phyloP scores from a whole-genome alignment of 2,329 filamentous ascomycete genomes.

The Akanthomyces lecanii region DNA sequence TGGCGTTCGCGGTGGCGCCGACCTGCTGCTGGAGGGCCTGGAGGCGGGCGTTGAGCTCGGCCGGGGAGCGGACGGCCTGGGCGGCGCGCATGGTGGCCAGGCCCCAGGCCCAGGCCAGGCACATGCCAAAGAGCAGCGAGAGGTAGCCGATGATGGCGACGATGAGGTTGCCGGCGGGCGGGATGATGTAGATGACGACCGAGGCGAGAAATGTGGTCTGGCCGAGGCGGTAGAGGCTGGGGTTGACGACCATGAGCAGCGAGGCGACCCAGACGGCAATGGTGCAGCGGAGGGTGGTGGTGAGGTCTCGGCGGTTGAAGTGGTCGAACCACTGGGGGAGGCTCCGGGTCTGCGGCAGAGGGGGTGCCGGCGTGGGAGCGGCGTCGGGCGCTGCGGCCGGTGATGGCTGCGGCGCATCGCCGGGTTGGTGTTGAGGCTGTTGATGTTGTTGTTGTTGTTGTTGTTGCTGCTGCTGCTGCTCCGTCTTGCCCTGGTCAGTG shows the following conservation, averaged over 20 bases:
- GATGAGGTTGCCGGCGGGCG: constrained; percentile 42
- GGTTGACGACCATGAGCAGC: constrained; percentile 44
- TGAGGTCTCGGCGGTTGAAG: constrained; percentile 44
- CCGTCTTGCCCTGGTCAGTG: not conserved
- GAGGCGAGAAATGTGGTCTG: constrained; percentile 42
- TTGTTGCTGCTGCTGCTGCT: not conserved
- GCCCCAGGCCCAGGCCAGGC: constrained; percentile 47
- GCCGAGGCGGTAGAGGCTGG: constrained; percentile 37
- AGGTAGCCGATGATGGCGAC: constrained; percentile 40
- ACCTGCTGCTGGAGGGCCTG: constrained; percentile 33
- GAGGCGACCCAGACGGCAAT: constrained; percentile 42
- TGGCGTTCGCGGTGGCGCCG: constrained; percentile 29
- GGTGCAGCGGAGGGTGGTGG: constrained; percentile 43
- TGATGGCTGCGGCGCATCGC: not conserved
- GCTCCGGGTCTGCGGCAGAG: not conserved
- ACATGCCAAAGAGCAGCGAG: constrained; percentile 43
- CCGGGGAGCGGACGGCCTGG: constrained; percentile 36
- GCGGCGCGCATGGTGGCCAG: constrained; percentile 46
- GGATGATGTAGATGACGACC: constrained; percentile 40
- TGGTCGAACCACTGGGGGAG: constrained; percentile 37
- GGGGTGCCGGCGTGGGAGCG: not conserved
- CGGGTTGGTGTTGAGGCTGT: not conserved
- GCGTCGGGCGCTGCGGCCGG: not conserved
- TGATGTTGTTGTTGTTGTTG: not conserved
- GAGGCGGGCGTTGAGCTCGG: constrained; percentile 33